A percentile compares a stretch with the other conserved stretches of the same genome.
Evolutionary conservation across 495 filamentous ascomycete genomes (phyloP).

Genomic region (Neurospora pannonica): DNA sequence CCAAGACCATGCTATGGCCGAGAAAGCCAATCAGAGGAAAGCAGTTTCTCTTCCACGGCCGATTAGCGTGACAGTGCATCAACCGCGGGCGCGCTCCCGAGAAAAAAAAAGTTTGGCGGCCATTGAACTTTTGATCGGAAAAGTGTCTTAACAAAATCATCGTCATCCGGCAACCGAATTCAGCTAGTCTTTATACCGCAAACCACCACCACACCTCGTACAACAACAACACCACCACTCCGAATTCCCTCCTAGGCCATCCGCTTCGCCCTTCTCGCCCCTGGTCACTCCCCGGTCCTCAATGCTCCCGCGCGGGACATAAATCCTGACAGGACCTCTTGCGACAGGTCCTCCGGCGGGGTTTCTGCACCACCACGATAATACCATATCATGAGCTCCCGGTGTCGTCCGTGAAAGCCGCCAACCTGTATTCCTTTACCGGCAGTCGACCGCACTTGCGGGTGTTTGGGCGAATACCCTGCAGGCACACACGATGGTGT

Average conservation of each 20-base stretch:
- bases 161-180: not conserved
- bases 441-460: constrained; percentile 37
- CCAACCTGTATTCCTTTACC: constrained; percentile 35
- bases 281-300: not conserved
- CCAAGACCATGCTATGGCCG: not conserved
- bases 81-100: not conserved
- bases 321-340: not conserved
- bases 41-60: not conserved
- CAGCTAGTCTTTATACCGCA: not conserved
- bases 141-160: not conserved
- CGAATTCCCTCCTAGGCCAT: not conserved
- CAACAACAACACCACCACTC: not conserved
- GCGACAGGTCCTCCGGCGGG: not conserved
- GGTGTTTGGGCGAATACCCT: constrained; percentile 43
- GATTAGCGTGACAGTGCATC: not conserved
- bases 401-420: constrained; percentile 17
- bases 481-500: constrained; percentile 33
- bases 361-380: constrained; percentile 3
- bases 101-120: not conserved
- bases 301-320: not conserved
- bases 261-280: not conserved
- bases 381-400: constrained; percentile 24
- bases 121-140: not conserved
- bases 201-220: not conserved
- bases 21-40: not conserved